A percentile compares a stretch with the other conserved stretches of the same genome.
Conservation (phyloP, 176 grass and related monocot species). For the Eremochloa ophiuroides region DNA sequence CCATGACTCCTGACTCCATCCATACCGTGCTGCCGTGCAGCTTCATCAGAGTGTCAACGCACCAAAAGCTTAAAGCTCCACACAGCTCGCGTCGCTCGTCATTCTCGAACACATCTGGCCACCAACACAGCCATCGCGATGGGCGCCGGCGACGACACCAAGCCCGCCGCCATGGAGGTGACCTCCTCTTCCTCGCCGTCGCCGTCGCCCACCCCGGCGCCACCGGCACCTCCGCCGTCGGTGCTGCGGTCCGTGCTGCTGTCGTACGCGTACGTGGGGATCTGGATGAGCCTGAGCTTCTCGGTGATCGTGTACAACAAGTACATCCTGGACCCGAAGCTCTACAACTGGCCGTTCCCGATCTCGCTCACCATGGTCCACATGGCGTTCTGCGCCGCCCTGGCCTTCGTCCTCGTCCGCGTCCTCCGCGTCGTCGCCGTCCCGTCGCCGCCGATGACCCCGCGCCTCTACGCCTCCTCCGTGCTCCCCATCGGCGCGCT, state of each 20-base stretch:
- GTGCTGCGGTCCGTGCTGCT: slow-evolving; percentile 61
- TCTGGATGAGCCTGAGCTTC: slow-evolving; percentile 89
- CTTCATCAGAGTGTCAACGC: background rate
- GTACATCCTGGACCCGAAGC: slow-evolving; percentile 85
- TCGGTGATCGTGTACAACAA: slow-evolving; percentile 93
- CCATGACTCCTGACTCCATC: background rate
- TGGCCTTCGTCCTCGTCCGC: slow-evolving; percentile 58
- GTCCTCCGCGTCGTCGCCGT: slow-evolving; percentile 52
- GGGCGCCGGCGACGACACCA: slow-evolving; percentile 2
- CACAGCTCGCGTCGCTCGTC: background rate
- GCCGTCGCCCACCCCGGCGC: background rate
- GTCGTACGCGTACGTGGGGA: slow-evolving; percentile 63
- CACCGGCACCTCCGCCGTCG: background rate
- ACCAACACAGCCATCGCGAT: background rate
- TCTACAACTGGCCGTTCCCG: slow-evolving; percentile 90
- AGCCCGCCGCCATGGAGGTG: slow-evolving; percentile 16
- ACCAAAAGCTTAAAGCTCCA: background rate
- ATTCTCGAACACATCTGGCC: background rate
- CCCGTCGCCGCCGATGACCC: slow-evolving; percentile 37
- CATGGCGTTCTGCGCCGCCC: slow-evolving; percentile 75
- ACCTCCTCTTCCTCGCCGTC: background rate
- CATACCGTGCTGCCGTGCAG: background rate
- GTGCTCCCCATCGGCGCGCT: slow-evolving; percentile 74
- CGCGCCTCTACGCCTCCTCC: slow-evolving; percentile 45
- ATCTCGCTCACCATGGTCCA: slow-evolving; percentile 84